Percentiles rank a stretch among this genome's conserved stretches.
Evolutionary conservation across 1,284 basidiomycete species (phyloP).

Genomic region (Jaminaea rosea): DNA sequence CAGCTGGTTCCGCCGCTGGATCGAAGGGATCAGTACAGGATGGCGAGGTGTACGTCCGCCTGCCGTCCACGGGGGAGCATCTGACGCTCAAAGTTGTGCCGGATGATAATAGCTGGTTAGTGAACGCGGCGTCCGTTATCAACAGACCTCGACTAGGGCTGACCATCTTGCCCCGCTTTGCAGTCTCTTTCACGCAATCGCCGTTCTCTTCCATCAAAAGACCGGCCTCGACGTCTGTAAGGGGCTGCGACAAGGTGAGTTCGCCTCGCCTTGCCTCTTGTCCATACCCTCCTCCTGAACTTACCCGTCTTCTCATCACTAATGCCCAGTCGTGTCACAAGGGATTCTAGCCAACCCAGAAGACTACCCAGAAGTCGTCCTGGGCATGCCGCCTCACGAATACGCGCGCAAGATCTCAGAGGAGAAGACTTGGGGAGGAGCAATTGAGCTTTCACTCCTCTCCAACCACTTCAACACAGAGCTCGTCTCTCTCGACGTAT

Average conservation of each 20-base stretch:
- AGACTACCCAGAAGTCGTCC: conserved; percentile 20
- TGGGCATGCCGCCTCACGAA: conserved; percentile 9
- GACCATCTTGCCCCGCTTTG: too few species aligned
- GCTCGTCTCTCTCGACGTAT: conserved; percentile 21
- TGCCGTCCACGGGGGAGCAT: background rate
- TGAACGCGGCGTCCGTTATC: too few species aligned
- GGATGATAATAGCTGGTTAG: conserved; percentile 36
- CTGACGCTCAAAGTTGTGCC: conserved; percentile 23
- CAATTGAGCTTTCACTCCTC: conserved; percentile 27
- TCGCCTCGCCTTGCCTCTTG: background rate
- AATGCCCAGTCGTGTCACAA: conserved; percentile 9
- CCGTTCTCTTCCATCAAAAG: conserved; percentile 11
- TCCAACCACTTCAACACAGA: conserved; percentile 16
- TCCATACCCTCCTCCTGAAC: background rate
- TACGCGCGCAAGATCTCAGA: conserved; percentile 3
- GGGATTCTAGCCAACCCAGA: conserved; percentile 13
- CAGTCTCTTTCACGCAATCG: conserved; percentile 27
- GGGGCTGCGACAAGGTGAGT: conserved; percentile 10
- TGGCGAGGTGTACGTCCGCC: background rate
- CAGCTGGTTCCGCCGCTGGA: too few species aligned
- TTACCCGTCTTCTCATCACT: too few species aligned
- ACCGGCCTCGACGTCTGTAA: conserved; percentile 9
- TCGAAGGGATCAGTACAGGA: too few species aligned
- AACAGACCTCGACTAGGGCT: too few species aligned
- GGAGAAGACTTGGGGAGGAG: conserved; percentile 23